Evolutionary conservation across 1,284 basidiomycete genomes (phyloP).

Genomic region (Cronartium quercuum): DNA sequence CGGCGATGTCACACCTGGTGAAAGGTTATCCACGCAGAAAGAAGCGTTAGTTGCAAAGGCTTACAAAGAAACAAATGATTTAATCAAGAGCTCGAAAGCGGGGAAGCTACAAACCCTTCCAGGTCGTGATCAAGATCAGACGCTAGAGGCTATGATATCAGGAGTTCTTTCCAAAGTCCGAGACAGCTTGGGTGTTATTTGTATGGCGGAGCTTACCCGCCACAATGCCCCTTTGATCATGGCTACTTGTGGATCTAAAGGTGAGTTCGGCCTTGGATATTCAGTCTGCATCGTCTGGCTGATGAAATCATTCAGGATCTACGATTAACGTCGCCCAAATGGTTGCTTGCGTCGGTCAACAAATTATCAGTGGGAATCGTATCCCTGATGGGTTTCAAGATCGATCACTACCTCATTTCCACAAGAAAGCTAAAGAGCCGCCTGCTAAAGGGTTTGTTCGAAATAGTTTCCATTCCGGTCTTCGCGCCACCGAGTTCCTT

Average conservation of each 20-base stretch:
- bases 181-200: slow-evolving; percentile 92
- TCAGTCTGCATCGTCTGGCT: neutral
- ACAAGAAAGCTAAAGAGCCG: slow-evolving; percentile 93
- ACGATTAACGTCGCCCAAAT: slow-evolving; percentile 99
- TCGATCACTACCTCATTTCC: slow-evolving; percentile 95
- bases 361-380: slow-evolving; percentile 96
- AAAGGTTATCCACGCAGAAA: slow-evolving; percentile 70
- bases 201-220: slow-evolving; percentile 92
- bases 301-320: slow-evolving; percentile 55
- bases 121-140: slow-evolving; percentile 94
- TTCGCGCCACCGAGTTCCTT: slow-evolving; percentile 92
- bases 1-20: slow-evolving; percentile 96
- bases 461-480: slow-evolving; percentile 87
- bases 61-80: slow-evolving; percentile 76
- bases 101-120: slow-evolving; percentile 92
- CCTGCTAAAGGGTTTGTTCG: slow-evolving; percentile 97
- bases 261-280: neutral
- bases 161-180: slow-evolving; percentile 88
- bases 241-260: slow-evolving; percentile 99
- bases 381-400: slow-evolving; percentile 99
- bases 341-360: slow-evolving; percentile 99
- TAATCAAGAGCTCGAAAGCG: slow-evolving; percentile 82
- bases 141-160: slow-evolving; percentile 90
- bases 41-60: slow-evolving; percentile 80
- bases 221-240: slow-evolving; percentile 98